A percentile compares a stretch with the other conserved stretches of the same genome.
Evolutionary conservation across 2,329 filamentous ascomycete species (phyloP).

Genomic region (Fusarium temperatum): DNA sequence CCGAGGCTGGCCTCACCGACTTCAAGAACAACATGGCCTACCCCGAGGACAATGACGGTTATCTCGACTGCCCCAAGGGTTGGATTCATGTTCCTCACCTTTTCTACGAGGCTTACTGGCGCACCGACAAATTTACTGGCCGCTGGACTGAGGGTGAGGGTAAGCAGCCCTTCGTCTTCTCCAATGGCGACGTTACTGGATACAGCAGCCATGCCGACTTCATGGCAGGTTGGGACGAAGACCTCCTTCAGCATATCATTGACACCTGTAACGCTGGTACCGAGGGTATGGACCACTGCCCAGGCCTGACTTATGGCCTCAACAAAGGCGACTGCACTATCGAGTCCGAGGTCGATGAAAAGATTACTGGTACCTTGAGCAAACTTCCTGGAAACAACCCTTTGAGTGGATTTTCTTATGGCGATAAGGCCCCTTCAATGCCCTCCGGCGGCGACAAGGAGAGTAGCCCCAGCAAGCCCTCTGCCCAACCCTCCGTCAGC

Average conservation of each 20-base stretch:
- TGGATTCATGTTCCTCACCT: constrained; percentile 65
- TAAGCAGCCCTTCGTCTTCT: constrained; percentile 71
- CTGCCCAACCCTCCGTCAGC: constrained; percentile 1
- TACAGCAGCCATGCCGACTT: constrained; percentile 79
- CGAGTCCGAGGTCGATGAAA: constrained; percentile 56
- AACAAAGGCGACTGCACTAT: constrained; percentile 64
- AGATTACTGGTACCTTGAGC: constrained; percentile 54
- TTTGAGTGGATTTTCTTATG: constrained; percentile 61
- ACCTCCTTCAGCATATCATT: constrained; percentile 72
- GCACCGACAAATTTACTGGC: constrained; percentile 61
- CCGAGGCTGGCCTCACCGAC: constrained; percentile 65
- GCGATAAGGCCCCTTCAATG: constrained; percentile 37
- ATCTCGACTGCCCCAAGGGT: constrained; percentile 63
- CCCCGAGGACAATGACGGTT: constrained; percentile 60
- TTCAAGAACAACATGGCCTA: constrained; percentile 73
- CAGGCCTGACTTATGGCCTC: constrained; percentile 62
- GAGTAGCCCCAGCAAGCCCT: constrained; percentile 11
- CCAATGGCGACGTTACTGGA: constrained; percentile 75
- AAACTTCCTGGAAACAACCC: constrained; percentile 65
- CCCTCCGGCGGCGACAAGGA: constrained; percentile 18
- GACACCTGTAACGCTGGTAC: constrained; percentile 70
- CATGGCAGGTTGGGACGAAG: constrained; percentile 75
- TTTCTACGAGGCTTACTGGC: constrained; percentile 69
- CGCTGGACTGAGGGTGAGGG: constrained; percentile 65
- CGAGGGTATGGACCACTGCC: constrained; percentile 69